These are phyloP conservation scores for Serendipita sp. DNA, from an alignment of 768 basidiomycete genomes.

Conservation along the genomic window DNA sequence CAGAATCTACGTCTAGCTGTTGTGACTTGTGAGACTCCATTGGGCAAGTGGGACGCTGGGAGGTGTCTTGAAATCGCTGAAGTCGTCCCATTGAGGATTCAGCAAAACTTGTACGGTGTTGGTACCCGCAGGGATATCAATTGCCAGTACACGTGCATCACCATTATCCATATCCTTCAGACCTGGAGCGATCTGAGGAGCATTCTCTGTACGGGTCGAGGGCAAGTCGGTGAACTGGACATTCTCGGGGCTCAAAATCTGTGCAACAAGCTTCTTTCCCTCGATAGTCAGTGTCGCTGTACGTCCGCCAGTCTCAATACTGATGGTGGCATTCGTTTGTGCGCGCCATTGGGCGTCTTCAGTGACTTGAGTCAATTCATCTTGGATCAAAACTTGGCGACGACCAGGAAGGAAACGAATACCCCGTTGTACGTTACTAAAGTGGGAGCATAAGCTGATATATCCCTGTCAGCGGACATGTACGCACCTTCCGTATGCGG, in stretches of 20 bases:
- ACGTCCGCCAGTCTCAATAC: conserved; percentile 28
- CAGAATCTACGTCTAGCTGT: conserved; percentile 16
- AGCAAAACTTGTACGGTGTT: conserved; percentile 75
- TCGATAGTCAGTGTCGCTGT: conserved; percentile 64
- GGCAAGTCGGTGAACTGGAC: conserved; percentile 42
- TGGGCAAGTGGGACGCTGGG: conserved; percentile 47
- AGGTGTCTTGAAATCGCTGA: conserved; percentile 51
- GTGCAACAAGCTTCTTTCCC: conserved; percentile 47
- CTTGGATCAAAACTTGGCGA: conserved; percentile 28
- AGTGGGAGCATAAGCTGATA: not conserved
- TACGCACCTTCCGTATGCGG: conserved; percentile 16
- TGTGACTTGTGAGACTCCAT: conserved; percentile 74
- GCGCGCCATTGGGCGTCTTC: conserved; percentile 23
- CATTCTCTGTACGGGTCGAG: conserved; percentile 43
- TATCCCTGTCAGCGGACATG: not conserved
- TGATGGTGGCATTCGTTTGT: conserved; percentile 30
- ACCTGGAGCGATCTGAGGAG: conserved; percentile 46
- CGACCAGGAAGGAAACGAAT: conserved; percentile 29
- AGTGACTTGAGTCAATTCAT: conserved; percentile 22
- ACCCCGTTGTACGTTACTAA: conserved; percentile 22
- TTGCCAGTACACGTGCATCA: conserved; percentile 50
- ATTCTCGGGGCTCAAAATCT: conserved; percentile 55
- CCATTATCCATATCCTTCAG: conserved; percentile 57
- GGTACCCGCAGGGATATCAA: conserved; percentile 24
- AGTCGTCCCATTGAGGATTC: conserved; percentile 81